Evolutionary conservation across 2,329 filamentous ascomycete species (phyloP).

Genomic region (Eutypella sp.): DNA sequence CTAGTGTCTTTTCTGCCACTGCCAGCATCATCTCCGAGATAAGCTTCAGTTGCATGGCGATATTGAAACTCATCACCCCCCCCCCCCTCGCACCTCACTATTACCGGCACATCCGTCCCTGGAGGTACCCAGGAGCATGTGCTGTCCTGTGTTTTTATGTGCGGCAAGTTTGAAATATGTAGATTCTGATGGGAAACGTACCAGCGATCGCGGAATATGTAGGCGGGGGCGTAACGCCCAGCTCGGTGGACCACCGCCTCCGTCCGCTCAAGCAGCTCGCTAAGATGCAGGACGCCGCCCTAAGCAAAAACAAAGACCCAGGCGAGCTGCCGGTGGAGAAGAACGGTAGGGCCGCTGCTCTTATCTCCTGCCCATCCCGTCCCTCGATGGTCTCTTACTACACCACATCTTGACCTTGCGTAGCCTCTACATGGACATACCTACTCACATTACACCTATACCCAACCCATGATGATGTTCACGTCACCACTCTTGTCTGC

Average conservation of each 20-base stretch:
- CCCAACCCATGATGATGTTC: no score
- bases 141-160: background rate
- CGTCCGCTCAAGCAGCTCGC: slow-evolving; percentile 34
- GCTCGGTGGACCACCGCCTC: slow-evolving; percentile 33
- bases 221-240: slow-evolving; percentile 28
- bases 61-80: background rate
- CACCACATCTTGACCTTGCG: background rate
- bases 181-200: slow-evolving; percentile 1
- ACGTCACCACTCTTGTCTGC: no score
- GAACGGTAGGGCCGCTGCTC: slow-evolving; percentile 28
- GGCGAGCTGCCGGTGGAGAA: slow-evolving; percentile 28
- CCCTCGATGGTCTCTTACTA: background rate
- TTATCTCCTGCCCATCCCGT: background rate
- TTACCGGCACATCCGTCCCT: background rate
- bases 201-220: slow-evolving; percentile 19
- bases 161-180: background rate
- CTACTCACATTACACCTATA: no score
- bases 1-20: no score
- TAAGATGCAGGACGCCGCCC: slow-evolving; percentile 27
- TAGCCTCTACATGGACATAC: no score
- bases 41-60: background rate
- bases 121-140: background rate
- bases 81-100: background rate
- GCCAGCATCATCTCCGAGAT: no score
- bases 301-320: slow-evolving; percentile 28